phyloP scores from a whole-genome alignment of 768 basidiomycete genomes.

The Paxillus rubicundulus region DNA sequence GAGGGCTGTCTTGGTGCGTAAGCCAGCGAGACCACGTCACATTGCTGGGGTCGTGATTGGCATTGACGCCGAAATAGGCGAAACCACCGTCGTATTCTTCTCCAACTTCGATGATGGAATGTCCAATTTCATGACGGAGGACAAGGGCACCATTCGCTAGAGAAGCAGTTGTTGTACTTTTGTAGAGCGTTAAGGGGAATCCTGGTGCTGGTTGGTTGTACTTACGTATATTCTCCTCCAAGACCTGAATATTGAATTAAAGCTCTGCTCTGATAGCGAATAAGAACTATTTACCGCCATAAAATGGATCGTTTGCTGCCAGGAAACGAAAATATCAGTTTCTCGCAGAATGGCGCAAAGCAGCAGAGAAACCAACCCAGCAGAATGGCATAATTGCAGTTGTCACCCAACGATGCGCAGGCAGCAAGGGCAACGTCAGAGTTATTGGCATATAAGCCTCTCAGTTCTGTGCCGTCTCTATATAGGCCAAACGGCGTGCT shows the following conservation, averaged over 20 bases:
- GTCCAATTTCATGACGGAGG: conserved; percentile 76
- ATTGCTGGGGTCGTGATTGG: conserved; percentile 42
- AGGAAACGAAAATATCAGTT: conserved; percentile 4
- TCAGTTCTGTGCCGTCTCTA: conserved; percentile 72
- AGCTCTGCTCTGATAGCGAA: not conserved
- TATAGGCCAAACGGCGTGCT: conserved; percentile 78
- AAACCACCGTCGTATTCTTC: conserved; percentile 83
- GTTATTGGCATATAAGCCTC: conserved; percentile 68
- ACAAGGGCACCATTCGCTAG: conserved; percentile 71
- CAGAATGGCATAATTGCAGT: conserved; percentile 75
- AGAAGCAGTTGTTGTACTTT: conserved; percentile 74
- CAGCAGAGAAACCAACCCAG: conserved; percentile 46
- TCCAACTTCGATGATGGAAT: conserved; percentile 75
- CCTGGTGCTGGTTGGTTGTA: not conserved
- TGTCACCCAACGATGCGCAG: conserved; percentile 57
- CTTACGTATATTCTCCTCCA: conserved; percentile 77
- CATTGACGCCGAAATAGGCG: conserved; percentile 70
- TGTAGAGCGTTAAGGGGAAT: not conserved
- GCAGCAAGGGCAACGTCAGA: conserved; percentile 67
- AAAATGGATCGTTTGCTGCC: conserved; percentile 74
- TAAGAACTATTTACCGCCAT: conserved; percentile 54
- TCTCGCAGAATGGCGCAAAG: not conserved
- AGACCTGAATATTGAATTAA: conserved; percentile 44
- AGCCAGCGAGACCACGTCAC: conserved; percentile 77
- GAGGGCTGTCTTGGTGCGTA: conserved; percentile 34